phyloP scores from a whole-genome alignment of 2,329 filamentous ascomycete species.

The Diaporthe sp. region DNA sequence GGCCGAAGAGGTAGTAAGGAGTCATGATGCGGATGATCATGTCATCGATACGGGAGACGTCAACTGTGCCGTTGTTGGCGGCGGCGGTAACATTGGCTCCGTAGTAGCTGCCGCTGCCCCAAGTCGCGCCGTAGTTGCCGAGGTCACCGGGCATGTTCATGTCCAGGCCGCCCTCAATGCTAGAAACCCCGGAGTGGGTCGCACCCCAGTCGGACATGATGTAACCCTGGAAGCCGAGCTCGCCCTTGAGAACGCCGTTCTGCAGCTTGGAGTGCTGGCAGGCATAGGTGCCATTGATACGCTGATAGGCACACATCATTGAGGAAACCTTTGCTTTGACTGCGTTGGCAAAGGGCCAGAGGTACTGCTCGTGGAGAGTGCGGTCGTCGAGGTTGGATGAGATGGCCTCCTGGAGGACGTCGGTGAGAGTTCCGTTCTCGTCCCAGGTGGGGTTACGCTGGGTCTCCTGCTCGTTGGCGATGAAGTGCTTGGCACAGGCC shows the following conservation, averaged over 20 bases:
- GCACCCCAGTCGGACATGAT: constrained; percentile 78
- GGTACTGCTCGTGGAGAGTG: constrained; percentile 79
- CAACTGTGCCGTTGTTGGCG: constrained; percentile 63
- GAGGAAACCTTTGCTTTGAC: constrained; percentile 74
- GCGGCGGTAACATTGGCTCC: constrained; percentile 61
- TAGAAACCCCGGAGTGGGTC: constrained; percentile 55
- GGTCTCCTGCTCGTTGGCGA: constrained; percentile 78
- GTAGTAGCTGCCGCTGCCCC: constrained; percentile 56
- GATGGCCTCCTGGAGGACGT: constrained; percentile 70
- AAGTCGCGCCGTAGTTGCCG: constrained; percentile 50
- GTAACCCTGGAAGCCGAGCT: constrained; percentile 83
- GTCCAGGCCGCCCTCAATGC: constrained; percentile 56
- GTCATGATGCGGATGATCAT: constrained; percentile 69
- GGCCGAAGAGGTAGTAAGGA: constrained; percentile 64
- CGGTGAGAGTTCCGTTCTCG: constrained; percentile 52
- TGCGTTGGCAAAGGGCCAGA: constrained; percentile 81
- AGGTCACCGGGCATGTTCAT: constrained; percentile 63
- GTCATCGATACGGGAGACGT: constrained; percentile 58
- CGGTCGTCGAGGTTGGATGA: constrained; percentile 78
- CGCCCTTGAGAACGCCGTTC: constrained; percentile 80
- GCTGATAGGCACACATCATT: constrained; percentile 78
- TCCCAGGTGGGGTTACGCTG: constrained; percentile 47
- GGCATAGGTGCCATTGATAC: constrained; percentile 81
- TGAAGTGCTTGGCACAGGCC: constrained; percentile 83
- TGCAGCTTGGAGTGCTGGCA: constrained; percentile 83